Conservation (phyloP, 1,284 basidiomycete genomes). For the Ganoderma boninense region DNA sequence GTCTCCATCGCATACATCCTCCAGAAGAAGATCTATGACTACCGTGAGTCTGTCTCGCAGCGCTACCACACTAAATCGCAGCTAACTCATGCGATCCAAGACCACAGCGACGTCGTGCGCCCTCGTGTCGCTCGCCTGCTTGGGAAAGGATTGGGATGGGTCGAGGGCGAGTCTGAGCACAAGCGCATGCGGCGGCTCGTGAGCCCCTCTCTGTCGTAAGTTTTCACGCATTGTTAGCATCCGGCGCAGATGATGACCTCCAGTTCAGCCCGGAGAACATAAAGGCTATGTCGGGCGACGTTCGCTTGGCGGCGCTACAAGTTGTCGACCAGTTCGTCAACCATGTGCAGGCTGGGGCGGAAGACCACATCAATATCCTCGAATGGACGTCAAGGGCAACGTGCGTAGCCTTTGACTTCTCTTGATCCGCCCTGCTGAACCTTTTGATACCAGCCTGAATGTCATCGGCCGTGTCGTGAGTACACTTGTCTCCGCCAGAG, state of each 20-base stretch:
- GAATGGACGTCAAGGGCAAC: constrained; percentile 34
- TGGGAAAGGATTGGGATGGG: constrained; percentile 43
- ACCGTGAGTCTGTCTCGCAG: constrained; percentile 27
- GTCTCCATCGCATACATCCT: constrained; percentile 38
- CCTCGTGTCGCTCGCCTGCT: constrained; percentile 42
- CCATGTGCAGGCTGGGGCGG: constrained; percentile 6
- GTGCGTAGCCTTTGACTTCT: constrained; percentile 14
- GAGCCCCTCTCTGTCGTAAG: constrained; percentile 37
- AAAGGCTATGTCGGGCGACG: constrained; percentile 24
- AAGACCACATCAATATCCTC: constrained; percentile 27
- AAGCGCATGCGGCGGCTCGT: constrained; percentile 40
- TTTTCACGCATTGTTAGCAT: no score
- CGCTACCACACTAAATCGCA: not conserved
- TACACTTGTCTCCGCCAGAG: not conserved
- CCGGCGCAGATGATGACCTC: not conserved
- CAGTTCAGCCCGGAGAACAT: constrained; percentile 20
- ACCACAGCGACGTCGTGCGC: constrained; percentile 40
- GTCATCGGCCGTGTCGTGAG: constrained; percentile 21
- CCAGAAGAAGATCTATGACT: constrained; percentile 37
- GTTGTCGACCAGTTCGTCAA: constrained; percentile 17
- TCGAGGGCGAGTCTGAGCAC: constrained; percentile 43
- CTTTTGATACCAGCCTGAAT: constrained; percentile 12
- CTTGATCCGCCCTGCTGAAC: not conserved
- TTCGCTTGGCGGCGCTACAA: constrained; percentile 26
- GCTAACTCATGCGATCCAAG: constrained; percentile 9